These are phyloP conservation scores for Dictyostelium intermedium DNA, from an alignment of 78 protist species.

Conservation along the genomic window DNA sequence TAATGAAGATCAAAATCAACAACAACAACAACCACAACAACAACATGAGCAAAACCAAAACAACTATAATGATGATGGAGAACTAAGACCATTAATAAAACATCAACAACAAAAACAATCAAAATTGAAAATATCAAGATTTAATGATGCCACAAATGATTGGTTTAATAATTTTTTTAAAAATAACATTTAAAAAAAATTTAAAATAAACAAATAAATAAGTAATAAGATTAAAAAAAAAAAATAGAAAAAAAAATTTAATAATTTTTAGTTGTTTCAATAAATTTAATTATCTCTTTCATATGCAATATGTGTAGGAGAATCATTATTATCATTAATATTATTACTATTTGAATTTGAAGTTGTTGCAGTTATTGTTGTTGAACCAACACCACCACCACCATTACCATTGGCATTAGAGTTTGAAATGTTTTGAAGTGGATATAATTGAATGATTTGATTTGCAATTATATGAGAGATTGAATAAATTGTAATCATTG, in stretches of 20 bases:
- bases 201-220: neutral
- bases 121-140: neutral
- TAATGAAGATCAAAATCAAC: neutral
- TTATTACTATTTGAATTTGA: neutral
- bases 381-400: neutral
- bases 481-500: constrained; percentile 77
- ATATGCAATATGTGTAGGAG: neutral
- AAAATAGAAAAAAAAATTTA: neutral
- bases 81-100: neutral
- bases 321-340: neutral
- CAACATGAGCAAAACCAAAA: neutral
- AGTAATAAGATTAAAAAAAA: neutral
- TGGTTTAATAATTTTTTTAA: neutral
- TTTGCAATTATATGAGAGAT: constrained; percentile 48
- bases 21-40: neutral
- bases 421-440: neutral
- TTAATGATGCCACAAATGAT: neutral
- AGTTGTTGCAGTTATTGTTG: neutral
- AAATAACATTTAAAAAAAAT: neutral
- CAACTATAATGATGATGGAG: neutral
- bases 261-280: neutral
- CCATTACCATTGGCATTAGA: too few relatives aligned
- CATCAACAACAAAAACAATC: neutral
- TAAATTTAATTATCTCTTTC: neutral
- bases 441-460: constrained; percentile 32